A percentile compares a stretch with the other conserved stretches of the same genome.
Conservation (phyloP, 805 yeast genomes). For the Ogataea wickerhamii region DNA sequence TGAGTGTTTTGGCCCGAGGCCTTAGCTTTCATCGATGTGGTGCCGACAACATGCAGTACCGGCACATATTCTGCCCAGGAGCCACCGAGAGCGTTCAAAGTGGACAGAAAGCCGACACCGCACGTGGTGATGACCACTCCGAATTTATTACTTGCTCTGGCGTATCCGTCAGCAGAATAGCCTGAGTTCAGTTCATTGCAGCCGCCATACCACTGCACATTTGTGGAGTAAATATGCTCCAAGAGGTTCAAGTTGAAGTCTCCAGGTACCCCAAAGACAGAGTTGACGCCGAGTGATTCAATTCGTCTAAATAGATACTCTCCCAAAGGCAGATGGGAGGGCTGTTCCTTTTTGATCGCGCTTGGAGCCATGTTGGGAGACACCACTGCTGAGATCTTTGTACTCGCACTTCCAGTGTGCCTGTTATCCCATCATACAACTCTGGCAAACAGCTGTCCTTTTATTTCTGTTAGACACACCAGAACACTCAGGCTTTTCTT, state of each 20-base stretch:
- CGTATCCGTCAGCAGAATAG: constrained; percentile 88
- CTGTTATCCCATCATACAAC: too few relatives aligned
- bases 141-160: constrained; percentile 58
- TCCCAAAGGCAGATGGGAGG: constrained; percentile 60
- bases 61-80: constrained; percentile 81
- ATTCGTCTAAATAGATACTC: constrained; percentile 62
- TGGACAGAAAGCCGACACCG: constrained; percentile 89
- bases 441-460: too few relatives aligned
- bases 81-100: constrained; percentile 79
- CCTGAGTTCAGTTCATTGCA: constrained; percentile 90
- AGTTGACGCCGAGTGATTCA: constrained; percentile 50
- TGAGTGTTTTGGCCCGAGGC: constrained; percentile 39
- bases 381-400: too few relatives aligned
- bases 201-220: constrained; percentile 70
- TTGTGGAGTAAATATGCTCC: constrained; percentile 59
- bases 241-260: constrained; percentile 66
- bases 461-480: too few relatives aligned
- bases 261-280: constrained; percentile 78
- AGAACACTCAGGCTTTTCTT: too few relatives aligned
- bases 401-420: too few relatives aligned
- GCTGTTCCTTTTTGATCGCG: too few relatives aligned
- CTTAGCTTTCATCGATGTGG: constrained; percentile 44
- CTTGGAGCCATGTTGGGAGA: too few relatives aligned
- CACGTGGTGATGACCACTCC: constrained; percentile 70
- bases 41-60: constrained; percentile 80